Evolutionary conservation across 1,284 basidiomycete species (phyloP).

Genomic region (Microbotryomycetes sp.): DNA sequence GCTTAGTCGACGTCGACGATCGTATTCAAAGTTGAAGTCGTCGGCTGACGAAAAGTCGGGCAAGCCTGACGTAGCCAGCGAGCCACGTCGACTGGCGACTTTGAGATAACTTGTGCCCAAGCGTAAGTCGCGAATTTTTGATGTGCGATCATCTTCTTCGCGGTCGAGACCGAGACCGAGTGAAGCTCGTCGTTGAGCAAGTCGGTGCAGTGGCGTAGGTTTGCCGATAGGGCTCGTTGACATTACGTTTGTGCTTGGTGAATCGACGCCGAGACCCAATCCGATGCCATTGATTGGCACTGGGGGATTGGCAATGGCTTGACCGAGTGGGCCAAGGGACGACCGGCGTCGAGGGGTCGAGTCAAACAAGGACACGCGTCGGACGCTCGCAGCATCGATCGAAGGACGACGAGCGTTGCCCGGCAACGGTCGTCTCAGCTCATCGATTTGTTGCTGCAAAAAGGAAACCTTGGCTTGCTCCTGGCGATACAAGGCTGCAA

Average conservation of each 20-base stretch:
- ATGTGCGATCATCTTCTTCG: conserved; percentile 22
- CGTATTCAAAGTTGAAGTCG: conserved; percentile 15
- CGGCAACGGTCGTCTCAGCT: conserved; percentile 70
- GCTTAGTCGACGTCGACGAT: conserved; percentile 4
- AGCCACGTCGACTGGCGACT: conserved; percentile 13
- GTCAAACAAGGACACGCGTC: conserved; percentile 58
- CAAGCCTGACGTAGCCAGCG: conserved; percentile 13
- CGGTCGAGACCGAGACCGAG: conserved; percentile 9
- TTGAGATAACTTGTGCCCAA: conserved; percentile 23
- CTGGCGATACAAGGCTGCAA: conserved; percentile 60
- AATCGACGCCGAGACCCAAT: conserved; percentile 17
- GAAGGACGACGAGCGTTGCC: conserved; percentile 48
- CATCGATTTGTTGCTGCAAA: conserved; percentile 79
- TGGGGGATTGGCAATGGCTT: conserved; percentile 10
- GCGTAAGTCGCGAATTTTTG: conserved; percentile 24
- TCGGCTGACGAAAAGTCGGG: conserved; percentile 19
- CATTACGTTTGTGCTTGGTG: conserved; percentile 3
- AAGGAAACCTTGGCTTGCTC: conserved; percentile 74
- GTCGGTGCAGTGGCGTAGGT: conserved; percentile 7
- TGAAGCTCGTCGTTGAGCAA: conserved; percentile 25
- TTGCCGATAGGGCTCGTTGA: background rate
- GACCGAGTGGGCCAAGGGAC: conserved; percentile 41
- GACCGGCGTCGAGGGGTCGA: conserved; percentile 55
- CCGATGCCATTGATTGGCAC: background rate
- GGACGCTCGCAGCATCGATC: conserved; percentile 41